Evolutionary conservation across 805 yeast genomes (phyloP), one percentile per base, ranked within the genome.

Genomic region (Spathaspora hagerdaliae): DNA sequence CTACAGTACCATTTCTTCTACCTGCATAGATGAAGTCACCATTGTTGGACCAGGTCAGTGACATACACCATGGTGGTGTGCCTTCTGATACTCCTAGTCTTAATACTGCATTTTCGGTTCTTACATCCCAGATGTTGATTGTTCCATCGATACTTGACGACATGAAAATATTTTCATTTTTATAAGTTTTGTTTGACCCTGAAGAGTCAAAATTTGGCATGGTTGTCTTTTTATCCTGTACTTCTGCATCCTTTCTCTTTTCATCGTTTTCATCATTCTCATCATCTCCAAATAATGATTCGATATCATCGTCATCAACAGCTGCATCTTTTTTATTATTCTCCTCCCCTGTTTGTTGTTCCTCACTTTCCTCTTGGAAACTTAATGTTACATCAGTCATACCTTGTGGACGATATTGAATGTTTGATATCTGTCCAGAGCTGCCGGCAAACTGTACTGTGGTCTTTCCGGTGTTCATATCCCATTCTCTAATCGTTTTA

Each of bases 11-110:
- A 60, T 92, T 94, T 63, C 99, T 78, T 51, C 99, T 77, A 0
- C 98, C 99, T 3, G 83, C 89, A 58, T 75, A 92, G 5, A 90
- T 73, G 36, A 69, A 73, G 46, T 87, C 83, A 9, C 99, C 99
- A 56, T 85, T 83, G 42, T 72, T 71, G 7, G 96, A 83, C 97
- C 98, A 92, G 45, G 87, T 80, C 0, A 96, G 80, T 7, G 88
- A 78, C 77, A 85, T 82, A 63, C 96, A 85, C 98, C 98, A 94
- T 0, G 98, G 98, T 0, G 98, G 96, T 0, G 85, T 77, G 1
- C 79, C 80, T 8, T 75, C 67, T 1, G 88, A 83, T 1, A 83
- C 76, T 0, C 77, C 75, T 11, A 82, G 60, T 34, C 72, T 73
- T 13, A 82, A 58, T 0, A 75, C 82, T 3, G 73, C 66, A 14